Conservation (phyloP, 495 filamentous ascomycete species). For the Annulohypoxylon maeteangense region DNA sequence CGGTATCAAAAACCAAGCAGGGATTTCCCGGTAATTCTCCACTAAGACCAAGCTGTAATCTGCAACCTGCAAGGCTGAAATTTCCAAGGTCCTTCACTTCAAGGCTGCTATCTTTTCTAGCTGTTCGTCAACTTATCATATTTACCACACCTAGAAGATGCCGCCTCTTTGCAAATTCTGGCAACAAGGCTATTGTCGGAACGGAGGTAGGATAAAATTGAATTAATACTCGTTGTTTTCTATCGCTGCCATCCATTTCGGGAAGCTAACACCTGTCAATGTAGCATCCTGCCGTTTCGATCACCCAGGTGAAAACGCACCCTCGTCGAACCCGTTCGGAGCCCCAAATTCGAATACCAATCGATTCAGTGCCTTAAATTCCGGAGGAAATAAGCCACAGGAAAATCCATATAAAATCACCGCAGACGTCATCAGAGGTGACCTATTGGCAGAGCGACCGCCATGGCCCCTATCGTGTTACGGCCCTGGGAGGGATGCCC, state of each 20-base stretch:
- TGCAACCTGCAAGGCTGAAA: conserved; percentile 9
- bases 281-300: conserved; percentile 59
- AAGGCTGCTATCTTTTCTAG: background rate
- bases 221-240: background rate
- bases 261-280: conserved; percentile 6
- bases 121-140: background rate
- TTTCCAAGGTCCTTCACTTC: background rate
- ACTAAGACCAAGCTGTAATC: background rate
- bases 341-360: conserved; percentile 43
- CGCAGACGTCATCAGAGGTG: conserved; percentile 65
- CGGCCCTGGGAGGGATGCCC: conserved; percentile 75
- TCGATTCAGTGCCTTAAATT: conserved; percentile 50
- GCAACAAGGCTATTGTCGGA: conserved; percentile 77
- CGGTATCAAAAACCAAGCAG: background rate
- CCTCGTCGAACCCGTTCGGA: conserved; percentile 30
- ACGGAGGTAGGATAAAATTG: conserved; percentile 63
- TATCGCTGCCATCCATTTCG: background rate
- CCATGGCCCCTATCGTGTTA: conserved; percentile 88
- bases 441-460: conserved; percentile 76
- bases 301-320: conserved; percentile 49
- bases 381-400: conserved; percentile 20
- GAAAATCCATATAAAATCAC: conserved; percentile 62
- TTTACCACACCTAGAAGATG: conserved; percentile 14
- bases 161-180: conserved; percentile 73
- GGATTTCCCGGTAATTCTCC: background rate